Conservation (phyloP, 169 alveolate genomes). For the Perkinsus olseni region DNA sequence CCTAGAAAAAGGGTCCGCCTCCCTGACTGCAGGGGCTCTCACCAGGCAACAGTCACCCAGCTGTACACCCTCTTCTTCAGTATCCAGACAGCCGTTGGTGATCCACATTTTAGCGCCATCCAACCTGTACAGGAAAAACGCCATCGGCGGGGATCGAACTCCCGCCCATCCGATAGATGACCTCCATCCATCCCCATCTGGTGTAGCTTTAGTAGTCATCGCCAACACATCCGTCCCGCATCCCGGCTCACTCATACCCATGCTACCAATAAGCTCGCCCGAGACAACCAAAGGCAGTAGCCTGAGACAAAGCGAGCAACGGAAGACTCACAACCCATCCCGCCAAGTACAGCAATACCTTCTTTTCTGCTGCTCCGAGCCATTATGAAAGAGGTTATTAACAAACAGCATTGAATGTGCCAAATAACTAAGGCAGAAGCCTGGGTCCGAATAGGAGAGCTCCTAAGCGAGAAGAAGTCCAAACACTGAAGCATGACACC, state of each 20-base stretch:
- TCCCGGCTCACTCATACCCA: constrained; percentile 7
- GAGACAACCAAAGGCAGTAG: neutral
- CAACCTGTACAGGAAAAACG: neutral
- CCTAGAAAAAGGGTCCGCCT: too few species aligned
- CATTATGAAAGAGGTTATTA: neutral
- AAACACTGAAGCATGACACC: neutral
- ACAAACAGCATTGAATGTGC: constrained; percentile 1
- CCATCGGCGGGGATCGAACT: neutral
- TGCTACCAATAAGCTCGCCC: neutral
- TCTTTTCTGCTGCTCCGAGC: neutral
- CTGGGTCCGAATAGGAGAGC: neutral
- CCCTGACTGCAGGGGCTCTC: neutral
- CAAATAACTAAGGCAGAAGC: neutral
- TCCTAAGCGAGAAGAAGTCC: neutral
- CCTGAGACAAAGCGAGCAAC: neutral
- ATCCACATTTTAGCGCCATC: neutral
- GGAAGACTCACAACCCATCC: too few species aligned
- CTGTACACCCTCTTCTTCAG: neutral
- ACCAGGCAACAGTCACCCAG: neutral
- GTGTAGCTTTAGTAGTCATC: neutral
- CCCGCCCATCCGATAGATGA: neutral
- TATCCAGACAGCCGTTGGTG: neutral
- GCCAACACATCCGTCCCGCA: constrained; percentile 4
- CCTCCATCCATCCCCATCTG: constrained; percentile 6
- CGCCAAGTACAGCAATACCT: neutral